A percentile compares a stretch with the other conserved stretches of the same genome.
These are phyloP conservation scores for Thinopyrum elongatum DNA, from an alignment of 176 grass and related monocot genomes.

Conservation along the genomic window DNA sequence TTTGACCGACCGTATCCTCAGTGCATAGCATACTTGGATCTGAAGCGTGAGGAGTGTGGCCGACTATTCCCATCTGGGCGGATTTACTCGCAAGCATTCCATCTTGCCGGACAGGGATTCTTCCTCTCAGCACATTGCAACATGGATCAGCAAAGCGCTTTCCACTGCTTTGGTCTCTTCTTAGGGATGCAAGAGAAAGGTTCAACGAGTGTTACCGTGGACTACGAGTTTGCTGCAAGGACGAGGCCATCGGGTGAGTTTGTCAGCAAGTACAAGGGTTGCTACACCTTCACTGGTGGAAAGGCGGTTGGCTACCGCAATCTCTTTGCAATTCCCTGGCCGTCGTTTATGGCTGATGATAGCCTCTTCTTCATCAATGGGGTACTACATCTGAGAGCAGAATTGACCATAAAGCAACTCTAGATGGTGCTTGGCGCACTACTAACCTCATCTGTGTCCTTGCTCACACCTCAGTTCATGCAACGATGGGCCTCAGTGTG, in stretches of 20 bases:
- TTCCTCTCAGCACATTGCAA: slow-evolving; percentile 97
- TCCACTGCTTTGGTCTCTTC: slow-evolving; percentile 93
- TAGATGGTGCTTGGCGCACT: slow-evolving; percentile 22
- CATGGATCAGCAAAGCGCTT: slow-evolving; percentile 75
- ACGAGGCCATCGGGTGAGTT: slow-evolving; percentile 76
- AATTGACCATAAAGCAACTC: slow-evolving; percentile 85
- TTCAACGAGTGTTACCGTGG: slow-evolving; percentile 81
- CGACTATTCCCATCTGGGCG: slow-evolving; percentile 82
- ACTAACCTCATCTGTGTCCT: not conserved
- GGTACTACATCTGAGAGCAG: slow-evolving; percentile 82
- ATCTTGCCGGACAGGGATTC: slow-evolving; percentile 92
- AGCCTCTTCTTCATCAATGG: slow-evolving; percentile 90
- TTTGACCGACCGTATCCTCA: slow-evolving; percentile 81
- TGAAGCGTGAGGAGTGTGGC: slow-evolving; percentile 80
- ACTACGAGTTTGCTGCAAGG: slow-evolving; percentile 93
- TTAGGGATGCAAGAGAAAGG: slow-evolving; percentile 99
- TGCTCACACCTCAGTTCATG: not conserved
- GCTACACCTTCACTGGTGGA: slow-evolving; percentile 90
- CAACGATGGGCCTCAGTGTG: not conserved
- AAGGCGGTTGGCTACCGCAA: slow-evolving; percentile 94
- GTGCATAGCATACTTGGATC: slow-evolving; percentile 92
- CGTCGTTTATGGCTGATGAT: slow-evolving; percentile 87
- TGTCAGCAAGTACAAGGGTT: slow-evolving; percentile 92
- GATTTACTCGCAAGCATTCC: slow-evolving; percentile 92
- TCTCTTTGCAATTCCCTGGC: slow-evolving; percentile 91